Evolutionary conservation across 2,329 filamentous ascomycete genomes (phyloP).

Genomic region (Penicillium sp.): DNA sequence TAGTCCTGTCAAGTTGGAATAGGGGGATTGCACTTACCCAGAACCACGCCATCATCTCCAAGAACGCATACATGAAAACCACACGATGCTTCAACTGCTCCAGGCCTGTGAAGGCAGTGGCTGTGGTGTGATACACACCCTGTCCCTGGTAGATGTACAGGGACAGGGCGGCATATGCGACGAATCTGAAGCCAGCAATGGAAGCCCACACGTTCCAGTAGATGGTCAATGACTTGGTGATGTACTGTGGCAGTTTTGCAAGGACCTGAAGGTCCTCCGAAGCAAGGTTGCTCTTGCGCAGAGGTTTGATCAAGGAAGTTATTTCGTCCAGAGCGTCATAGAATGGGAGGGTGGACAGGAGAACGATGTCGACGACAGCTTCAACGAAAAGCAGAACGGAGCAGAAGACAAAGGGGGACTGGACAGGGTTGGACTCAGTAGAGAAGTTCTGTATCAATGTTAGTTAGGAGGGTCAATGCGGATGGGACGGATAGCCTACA

Average conservation of each 20-base stretch:
- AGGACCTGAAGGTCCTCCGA: constrained; percentile 22
- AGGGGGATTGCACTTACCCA: constrained; percentile 54
- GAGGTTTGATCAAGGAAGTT: constrained; percentile 31
- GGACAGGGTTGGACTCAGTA: constrained; percentile 59
- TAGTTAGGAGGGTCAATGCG: neutral
- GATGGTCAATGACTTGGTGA: constrained; percentile 26
- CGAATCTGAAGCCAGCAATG: constrained; percentile 33
- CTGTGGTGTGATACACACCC: constrained; percentile 13
- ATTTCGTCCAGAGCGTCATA: constrained; percentile 63
- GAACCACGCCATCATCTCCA: constrained; percentile 82
- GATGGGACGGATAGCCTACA: constrained; percentile 45
- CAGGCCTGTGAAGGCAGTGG: constrained; percentile 38
- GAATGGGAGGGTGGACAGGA: constrained; percentile 53
- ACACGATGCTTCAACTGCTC: constrained; percentile 76
- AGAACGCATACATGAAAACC: constrained; percentile 76
- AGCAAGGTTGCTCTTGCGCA: constrained; percentile 22
- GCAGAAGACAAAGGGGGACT: constrained; percentile 60
- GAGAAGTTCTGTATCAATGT: constrained; percentile 45
- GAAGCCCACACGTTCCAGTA: constrained; percentile 39
- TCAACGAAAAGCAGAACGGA: constrained; percentile 68
- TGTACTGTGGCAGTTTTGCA: constrained; percentile 21
- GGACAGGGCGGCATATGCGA: constrained; percentile 35
- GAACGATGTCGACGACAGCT: constrained; percentile 59
- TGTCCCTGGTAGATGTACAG: constrained; percentile 37
- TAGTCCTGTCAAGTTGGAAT: constrained; percentile 1